phyloP scores from a whole-genome alignment of 1,284 basidiomycete genomes.

The Hemileccinum hortonii region DNA sequence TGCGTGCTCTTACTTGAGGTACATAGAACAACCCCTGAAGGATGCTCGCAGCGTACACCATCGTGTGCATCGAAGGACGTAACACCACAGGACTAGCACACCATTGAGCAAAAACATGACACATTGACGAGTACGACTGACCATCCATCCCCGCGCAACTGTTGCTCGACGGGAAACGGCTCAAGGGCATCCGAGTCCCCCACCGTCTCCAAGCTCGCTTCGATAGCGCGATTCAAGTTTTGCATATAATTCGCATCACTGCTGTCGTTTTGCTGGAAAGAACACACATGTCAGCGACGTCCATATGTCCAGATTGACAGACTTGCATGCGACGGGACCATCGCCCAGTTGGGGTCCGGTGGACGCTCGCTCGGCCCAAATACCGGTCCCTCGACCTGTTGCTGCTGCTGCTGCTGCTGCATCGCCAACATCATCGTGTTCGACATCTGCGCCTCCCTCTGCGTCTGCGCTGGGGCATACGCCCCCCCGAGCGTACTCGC shows the following conservation, averaged over 20 bases:
- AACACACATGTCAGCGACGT: conserved; percentile 2
- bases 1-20: conserved; percentile 59
- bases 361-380: conserved; percentile 61
- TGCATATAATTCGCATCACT: conserved; percentile 51
- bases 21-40: conserved; percentile 65
- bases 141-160: conserved; percentile 58
- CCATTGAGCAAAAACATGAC: conserved; percentile 2
- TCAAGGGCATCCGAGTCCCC: conserved; percentile 37
- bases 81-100: conserved; percentile 58
- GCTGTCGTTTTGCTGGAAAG: conserved; percentile 36
- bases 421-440: conserved; percentile 1
- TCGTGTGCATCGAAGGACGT: conserved; percentile 50
- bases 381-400: conserved; percentile 33
- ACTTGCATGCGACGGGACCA: conserved; percentile 63
- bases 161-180: conserved; percentile 46
- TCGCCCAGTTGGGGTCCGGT: conserved; percentile 63
- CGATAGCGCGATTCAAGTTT: conserved; percentile 61
- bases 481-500: conserved; percentile 1
- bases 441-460: conserved; percentile 4
- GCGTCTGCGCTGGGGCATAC: conserved; percentile 10
- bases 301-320: not conserved
- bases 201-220: conserved; percentile 54
- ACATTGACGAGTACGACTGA: conserved; percentile 30
- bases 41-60: conserved; percentile 59
- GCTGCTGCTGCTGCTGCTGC: conserved; percentile 11